Conservation (phyloP, 345 rosid species). For the Euphorbia tirucalli region DNA sequence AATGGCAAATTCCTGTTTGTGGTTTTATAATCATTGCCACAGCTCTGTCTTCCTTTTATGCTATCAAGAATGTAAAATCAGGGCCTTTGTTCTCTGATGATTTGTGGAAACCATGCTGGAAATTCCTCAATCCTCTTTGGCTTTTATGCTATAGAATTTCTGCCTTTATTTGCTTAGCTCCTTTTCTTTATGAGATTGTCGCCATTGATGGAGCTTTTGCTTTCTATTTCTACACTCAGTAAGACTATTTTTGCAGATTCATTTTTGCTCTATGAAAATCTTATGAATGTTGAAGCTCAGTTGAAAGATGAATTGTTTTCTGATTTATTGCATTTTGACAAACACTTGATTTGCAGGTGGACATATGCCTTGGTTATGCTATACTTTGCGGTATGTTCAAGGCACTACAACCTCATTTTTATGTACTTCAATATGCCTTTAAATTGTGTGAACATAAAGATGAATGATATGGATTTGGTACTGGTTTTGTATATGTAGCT, state of each 20-base stretch:
- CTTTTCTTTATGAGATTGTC: slow-evolving; percentile 18
- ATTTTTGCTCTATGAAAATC: too few relatives aligned
- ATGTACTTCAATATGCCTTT: too few relatives aligned
- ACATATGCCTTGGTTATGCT: slow-evolving; percentile 70
- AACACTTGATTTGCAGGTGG: slow-evolving; percentile 63
- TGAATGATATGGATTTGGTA: background rate
- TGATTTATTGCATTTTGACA: background rate
- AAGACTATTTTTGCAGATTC: slow-evolving; percentile 3
- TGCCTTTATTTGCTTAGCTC: slow-evolving; percentile 31
- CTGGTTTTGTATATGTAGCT: slow-evolving; percentile 36
- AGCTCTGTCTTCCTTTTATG: slow-evolving; percentile 8
- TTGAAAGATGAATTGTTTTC: background rate
- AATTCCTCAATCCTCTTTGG: slow-evolving; percentile 35
- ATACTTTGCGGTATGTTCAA: slow-evolving; percentile 77
- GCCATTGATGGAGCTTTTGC: slow-evolving; percentile 33
- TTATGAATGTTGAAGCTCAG: too few relatives aligned
- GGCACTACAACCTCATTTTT: background rate
- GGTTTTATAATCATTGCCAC: slow-evolving; percentile 22
- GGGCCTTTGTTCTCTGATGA: slow-evolving; percentile 19
- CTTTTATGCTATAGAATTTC: slow-evolving; percentile 33
- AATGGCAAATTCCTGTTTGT: slow-evolving; percentile 40
- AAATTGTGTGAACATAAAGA: background rate
- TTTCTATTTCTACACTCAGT: slow-evolving; percentile 47
- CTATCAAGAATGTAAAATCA: slow-evolving; percentile 22
- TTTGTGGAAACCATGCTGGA: slow-evolving; percentile 36